These are phyloP conservation scores for Trebouxia gelatinosa DNA, from an alignment of 163 green algal genomes.

Conservation along the genomic window DNA sequence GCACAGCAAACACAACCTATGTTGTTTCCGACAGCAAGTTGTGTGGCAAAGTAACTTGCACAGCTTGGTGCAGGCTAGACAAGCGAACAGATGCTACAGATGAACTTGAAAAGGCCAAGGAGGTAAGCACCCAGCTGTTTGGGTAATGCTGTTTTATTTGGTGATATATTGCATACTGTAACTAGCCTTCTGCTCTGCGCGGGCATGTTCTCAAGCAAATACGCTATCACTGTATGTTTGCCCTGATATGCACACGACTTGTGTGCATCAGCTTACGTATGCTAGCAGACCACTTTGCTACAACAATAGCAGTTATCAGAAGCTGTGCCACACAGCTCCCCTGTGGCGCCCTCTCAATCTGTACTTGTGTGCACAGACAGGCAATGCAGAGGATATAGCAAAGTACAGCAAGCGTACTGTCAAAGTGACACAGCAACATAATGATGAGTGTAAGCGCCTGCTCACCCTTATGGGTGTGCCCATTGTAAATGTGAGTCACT, in stretches of 20 bases:
- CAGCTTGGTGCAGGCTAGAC: conserved; percentile 34
- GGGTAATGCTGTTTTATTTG: not conserved
- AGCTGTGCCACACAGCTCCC: not conserved
- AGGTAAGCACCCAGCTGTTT: conserved; percentile 58
- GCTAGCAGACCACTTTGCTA: not conserved
- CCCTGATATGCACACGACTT: too few relatives aligned
- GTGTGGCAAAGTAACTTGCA: not conserved
- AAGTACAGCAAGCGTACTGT: conserved; percentile 85
- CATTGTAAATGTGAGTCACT: conserved; percentile 57
- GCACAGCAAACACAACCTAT: not conserved
- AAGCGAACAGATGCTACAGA: conserved; percentile 73
- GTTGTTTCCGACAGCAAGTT: not conserved
- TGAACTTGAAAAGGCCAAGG: conserved; percentile 82
- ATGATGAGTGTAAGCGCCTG: conserved; percentile 93
- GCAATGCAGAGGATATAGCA: conserved; percentile 87
- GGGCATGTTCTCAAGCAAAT: too few relatives aligned
- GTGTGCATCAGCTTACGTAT: too few relatives aligned
- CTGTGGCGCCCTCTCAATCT: not conserved
- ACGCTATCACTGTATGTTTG: too few relatives aligned
- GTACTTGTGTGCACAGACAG: conserved; percentile 49
- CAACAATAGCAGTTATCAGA: not conserved
- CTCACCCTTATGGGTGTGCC: conserved; percentile 95
- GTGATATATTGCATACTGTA: not conserved
- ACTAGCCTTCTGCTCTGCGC: too few relatives aligned
- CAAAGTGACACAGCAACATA: conserved; percentile 88